Conservation (phyloP, 352 stramenopile genomes). For the Globisporangium spinosum region DNA sequence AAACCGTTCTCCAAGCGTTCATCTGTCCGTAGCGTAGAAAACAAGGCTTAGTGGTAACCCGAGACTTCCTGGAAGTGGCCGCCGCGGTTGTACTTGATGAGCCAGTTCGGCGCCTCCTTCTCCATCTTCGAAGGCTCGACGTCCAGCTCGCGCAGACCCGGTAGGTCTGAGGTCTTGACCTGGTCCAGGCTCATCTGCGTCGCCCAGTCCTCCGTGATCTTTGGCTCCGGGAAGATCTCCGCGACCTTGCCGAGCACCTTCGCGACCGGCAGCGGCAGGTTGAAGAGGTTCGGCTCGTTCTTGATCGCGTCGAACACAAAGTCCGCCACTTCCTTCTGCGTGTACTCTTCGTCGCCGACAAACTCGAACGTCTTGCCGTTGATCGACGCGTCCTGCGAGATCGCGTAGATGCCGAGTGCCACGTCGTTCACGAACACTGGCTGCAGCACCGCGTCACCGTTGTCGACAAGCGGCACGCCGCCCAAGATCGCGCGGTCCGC, state of each 20-base stretch:
- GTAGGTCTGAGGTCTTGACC: constrained; percentile 77
- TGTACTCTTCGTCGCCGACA: constrained; percentile 95
- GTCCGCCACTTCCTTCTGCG: constrained; percentile 94
- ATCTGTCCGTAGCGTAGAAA: constrained; percentile 3
- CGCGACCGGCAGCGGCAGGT: constrained; percentile 74
- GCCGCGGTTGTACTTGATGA: constrained; percentile 93
- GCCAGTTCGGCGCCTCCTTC: constrained; percentile 93
- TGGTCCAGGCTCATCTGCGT: constrained; percentile 76
- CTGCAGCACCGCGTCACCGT: constrained; percentile 91
- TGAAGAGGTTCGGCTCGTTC: constrained; percentile 67
- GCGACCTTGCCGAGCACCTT: constrained; percentile 76
- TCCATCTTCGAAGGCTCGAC: constrained; percentile 92
- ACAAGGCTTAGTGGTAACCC: constrained; percentile 75
- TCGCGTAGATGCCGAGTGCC: constrained; percentile 74
- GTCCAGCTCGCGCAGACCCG: constrained; percentile 75
- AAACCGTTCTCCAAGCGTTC: background rate
- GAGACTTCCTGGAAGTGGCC: constrained; percentile 93
- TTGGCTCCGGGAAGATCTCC: constrained; percentile 81
- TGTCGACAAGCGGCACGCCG: constrained; percentile 91
- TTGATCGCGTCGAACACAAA: constrained; percentile 94
- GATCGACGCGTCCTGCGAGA: constrained; percentile 79
- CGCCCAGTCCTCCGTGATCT: constrained; percentile 79
- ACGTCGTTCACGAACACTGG: constrained; percentile 89
- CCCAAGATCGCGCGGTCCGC: constrained; percentile 68
- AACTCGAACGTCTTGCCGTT: constrained; percentile 94